Evolutionary conservation across 1,284 basidiomycete genomes (phyloP).

Genomic region (Phenoliferia sp.): DNA sequence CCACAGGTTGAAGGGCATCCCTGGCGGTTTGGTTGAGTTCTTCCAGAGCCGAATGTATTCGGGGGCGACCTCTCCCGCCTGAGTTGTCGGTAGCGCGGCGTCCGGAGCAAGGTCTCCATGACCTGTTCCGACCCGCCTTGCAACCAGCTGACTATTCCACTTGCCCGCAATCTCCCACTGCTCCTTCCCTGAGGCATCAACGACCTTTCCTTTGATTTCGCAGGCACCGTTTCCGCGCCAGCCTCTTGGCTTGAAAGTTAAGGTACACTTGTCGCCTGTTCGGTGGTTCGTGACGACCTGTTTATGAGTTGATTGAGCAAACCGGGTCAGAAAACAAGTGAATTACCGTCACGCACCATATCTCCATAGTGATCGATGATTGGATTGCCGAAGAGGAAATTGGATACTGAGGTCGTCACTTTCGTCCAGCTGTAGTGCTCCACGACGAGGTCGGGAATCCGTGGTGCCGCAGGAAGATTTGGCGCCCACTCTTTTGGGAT

Average conservation of each 20-base stretch:
- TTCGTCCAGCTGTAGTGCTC: slow-evolving; percentile 95
- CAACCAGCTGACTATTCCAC: slow-evolving; percentile 93
- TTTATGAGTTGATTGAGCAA: no score
- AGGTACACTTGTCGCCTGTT: slow-evolving; percentile 79
- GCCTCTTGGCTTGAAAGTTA: slow-evolving; percentile 93
- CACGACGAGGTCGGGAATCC: slow-evolving; percentile 52
- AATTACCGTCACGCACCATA: slow-evolving; percentile 54
- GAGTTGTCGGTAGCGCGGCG: slow-evolving; percentile 38
- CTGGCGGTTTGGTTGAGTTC: slow-evolving; percentile 63
- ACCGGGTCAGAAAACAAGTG: neutral
- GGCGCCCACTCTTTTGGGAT: slow-evolving; percentile 60
- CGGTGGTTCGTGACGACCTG: slow-evolving; percentile 72
- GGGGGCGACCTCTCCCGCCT: slow-evolving; percentile 21
- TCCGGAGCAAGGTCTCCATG: slow-evolving; percentile 70
- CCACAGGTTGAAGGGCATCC: slow-evolving; percentile 74
- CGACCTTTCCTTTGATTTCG: slow-evolving; percentile 84
- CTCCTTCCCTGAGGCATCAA: slow-evolving; percentile 60
- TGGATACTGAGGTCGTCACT: slow-evolving; percentile 86
- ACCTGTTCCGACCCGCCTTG: slow-evolving; percentile 64
- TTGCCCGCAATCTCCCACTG: slow-evolving; percentile 89
- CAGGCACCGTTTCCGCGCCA: slow-evolving; percentile 89
- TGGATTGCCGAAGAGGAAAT: slow-evolving; percentile 86
- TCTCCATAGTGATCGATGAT: slow-evolving; percentile 97
- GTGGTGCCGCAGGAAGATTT: slow-evolving; percentile 41
- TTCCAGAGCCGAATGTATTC: slow-evolving; percentile 85